Evolutionary conservation across 2,329 filamentous ascomycete species (phyloP), one percentile per base, ranked within the genome.

Genomic region (Exophiala alcalophila): DNA sequence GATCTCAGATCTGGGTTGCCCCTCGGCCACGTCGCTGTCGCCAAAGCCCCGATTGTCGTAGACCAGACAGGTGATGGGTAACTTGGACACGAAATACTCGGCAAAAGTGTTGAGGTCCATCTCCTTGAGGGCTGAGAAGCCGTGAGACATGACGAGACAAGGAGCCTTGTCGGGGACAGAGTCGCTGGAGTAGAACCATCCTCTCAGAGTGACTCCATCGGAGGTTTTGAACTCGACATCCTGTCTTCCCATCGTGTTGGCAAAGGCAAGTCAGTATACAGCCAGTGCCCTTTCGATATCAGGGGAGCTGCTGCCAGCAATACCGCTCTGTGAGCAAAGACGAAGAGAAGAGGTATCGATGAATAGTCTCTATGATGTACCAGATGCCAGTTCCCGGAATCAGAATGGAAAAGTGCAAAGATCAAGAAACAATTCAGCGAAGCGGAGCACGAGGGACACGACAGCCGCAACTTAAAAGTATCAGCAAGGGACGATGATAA

Each of bases 21-120:
- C 64, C 63, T 8, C 59, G 59, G 34, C 47, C 57, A 8, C 24
- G 14, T 61, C 63, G 47, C 61, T 64, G 19, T 48, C 47, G 9
- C 64, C 64, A 12, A 58, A 50, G 30, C 42, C 51, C 16, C 61
- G 59, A 8, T 63, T 57, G 50, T 66, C 63, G 47, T 63, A 66
- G 24, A 61, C 41, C 11, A 66, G 51, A 10, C 49, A 52, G 9
- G 33, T 25, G 18, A 56, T 41, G 24, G 44, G 44, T 11, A 56
- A 34, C 12, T 51, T 45, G 5, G 44, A 37, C 14, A 43, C 46
- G 28, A 56, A 56, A 23, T 49, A 31, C 27, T 55, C 49, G 23
- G 52, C 52, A 23, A 55, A 53, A 11, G 42, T 40, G 25, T 53
- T 29, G 25, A 56, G 52, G 31, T 51, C 50, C 49, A 54, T 53